Base-by-base conservation (phyloP, 805 yeast species). In the Candida michaelii region DNA sequence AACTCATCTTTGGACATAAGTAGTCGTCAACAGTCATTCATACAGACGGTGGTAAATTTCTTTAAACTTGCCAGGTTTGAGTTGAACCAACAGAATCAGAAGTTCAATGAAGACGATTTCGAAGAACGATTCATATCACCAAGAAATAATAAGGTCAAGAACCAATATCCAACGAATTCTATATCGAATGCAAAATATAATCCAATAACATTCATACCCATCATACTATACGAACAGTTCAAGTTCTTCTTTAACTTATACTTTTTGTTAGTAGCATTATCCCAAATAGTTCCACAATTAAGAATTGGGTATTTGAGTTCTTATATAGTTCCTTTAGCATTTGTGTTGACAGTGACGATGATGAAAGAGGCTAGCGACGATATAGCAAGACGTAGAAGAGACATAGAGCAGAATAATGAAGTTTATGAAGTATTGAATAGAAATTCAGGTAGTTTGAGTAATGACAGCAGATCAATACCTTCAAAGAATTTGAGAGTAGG, bases 341-440 rank as follows among this genome's bases (percentile, higher is more conserved):
- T 93, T 70, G 99, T 93, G 12, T 68, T 93, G 30, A 71, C 85
- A 0, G 95, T 93, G 5, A 95, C 99, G 1, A 90, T 95, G 96
- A 69, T 83, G 52, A 93, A 93, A 61, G 99, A 93, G 60, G 98
- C 97, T 0, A 73, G 86, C 52, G 99, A 93, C 65, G 99, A 93
- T 63, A 76, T 91, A 8, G 85, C 84, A 45, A 80, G 99, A 58
- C 76, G 98, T 39, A 76, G 93, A 48, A 77, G 99, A 49, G 99
- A 93, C 61, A 71, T 71, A 34, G 98, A 90, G 53, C 89, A 95
- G 37, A 93, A 93, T 56, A 79, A 78, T 54, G 97, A 93, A 63
- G 61, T 73, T 4, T 93, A 83, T 59, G 90, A 86, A 52, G 88
- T 89, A 2, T 54, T 86, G 29, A 68, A 62, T 48, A 46, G 69